Conservation (phyloP, 2,329 filamentous ascomycete species). For the Podosphaera fusca region DNA sequence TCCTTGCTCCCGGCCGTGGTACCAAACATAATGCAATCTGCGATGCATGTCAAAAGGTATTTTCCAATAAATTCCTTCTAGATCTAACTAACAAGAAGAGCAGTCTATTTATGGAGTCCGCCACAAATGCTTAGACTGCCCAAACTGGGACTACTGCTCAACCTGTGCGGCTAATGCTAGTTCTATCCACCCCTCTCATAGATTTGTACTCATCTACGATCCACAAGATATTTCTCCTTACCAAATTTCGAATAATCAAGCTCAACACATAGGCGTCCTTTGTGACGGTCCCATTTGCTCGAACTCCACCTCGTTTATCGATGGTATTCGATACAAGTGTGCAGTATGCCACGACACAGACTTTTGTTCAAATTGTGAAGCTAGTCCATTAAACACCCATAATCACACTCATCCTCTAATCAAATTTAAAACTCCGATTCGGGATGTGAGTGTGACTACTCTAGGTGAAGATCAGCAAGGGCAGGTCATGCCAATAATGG, state of each 20-base stretch:
- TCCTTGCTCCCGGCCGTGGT: slow-evolving; percentile 60
- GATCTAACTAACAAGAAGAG: not conserved
- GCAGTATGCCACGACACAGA: slow-evolving; percentile 86
- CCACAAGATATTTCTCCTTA: slow-evolving; percentile 22
- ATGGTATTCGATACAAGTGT: slow-evolving; percentile 85
- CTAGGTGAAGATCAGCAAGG: slow-evolving; percentile 53
- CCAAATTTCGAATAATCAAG: slow-evolving; percentile 17
- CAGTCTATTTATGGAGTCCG: slow-evolving; percentile 65
- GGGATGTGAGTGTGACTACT: slow-evolving; percentile 69
- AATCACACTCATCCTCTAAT: slow-evolving; percentile 93
- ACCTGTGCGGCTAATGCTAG: slow-evolving; percentile 45
- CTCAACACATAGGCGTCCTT: slow-evolving; percentile 64
- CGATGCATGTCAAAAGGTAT: slow-evolving; percentile 66
- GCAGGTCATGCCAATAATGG: slow-evolving; percentile 42
- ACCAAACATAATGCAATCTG: slow-evolving; percentile 72
- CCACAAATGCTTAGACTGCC: slow-evolving; percentile 91
- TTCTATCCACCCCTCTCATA: slow-evolving; percentile 56
- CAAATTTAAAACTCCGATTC: slow-evolving; percentile 87
- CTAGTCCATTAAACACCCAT: slow-evolving; percentile 60
- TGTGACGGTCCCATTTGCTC: slow-evolving; percentile 80
- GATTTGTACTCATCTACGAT: slow-evolving; percentile 74
- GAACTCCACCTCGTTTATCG: slow-evolving; percentile 47
- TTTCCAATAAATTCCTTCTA: not conserved
- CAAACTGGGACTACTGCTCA: slow-evolving; percentile 89
- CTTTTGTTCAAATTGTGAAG: slow-evolving; percentile 88